Evolutionary conservation across 78 protist species (phyloP).

Genomic region (Dictyostelium capitatum): DNA sequence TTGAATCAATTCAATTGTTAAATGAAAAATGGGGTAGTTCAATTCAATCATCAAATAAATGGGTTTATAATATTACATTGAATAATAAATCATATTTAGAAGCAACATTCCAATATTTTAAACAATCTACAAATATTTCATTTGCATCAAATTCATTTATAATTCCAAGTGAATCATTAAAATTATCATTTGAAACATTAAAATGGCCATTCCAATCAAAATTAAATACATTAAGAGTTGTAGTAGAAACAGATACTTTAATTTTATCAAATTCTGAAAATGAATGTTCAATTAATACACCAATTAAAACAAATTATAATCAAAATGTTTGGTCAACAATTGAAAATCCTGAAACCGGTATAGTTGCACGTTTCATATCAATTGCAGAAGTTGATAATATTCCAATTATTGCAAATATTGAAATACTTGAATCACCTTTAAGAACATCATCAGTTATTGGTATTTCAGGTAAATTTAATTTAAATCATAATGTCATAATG

Average conservation of each 20-base stretch:
- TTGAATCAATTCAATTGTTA: not conserved
- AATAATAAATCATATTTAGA: not conserved
- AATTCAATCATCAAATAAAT: not conserved
- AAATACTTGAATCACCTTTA: not conserved
- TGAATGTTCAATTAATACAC: not conserved
- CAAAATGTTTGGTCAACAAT: not conserved
- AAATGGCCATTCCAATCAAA: not conserved
- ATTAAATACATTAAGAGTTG: not conserved
- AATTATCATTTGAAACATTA: not conserved
- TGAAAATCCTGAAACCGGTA: not conserved
- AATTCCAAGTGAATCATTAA: not conserved
- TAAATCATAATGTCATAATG: too few species aligned
- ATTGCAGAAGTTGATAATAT: not conserved
- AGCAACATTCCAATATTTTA: not conserved
- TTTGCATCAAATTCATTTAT: not conserved
- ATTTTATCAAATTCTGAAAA: not conserved
- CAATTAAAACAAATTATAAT: not conserved
- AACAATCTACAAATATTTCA: not conserved
- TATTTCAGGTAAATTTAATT: not conserved
- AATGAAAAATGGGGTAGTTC: not conserved
- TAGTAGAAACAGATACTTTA: not conserved
- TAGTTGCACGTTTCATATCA: not conserved
- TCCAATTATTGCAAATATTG: not conserved
- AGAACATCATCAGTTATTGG: not conserved
- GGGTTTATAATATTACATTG: not conserved